Conservation (phyloP, 306 rosid species). For the Ochetophila trinervis region DNA sequence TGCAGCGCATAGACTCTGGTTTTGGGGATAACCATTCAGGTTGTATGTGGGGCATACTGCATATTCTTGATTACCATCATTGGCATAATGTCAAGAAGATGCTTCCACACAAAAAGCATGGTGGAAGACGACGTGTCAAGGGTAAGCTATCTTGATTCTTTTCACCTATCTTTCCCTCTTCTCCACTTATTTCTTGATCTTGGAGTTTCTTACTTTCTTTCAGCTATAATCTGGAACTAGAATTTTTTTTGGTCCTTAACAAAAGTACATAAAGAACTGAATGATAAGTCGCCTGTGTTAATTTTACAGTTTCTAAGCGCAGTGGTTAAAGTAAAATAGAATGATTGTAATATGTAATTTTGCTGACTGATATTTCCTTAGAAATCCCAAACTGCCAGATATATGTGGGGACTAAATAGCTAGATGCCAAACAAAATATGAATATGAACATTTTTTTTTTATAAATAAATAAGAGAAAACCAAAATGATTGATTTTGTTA, state of each 20-base stretch:
- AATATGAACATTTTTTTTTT: no score
- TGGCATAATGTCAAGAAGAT: conserved; percentile 65
- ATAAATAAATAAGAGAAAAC: no score
- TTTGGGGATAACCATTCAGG: conserved; percentile 47
- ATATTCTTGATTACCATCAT: conserved; percentile 57
- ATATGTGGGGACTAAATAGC: no score
- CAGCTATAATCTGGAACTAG: no score
- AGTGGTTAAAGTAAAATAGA: background rate
- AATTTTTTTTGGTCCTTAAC: background rate
- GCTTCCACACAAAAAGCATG: conserved; percentile 43
- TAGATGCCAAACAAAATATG: no score
- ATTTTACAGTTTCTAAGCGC: background rate
- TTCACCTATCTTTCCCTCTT: background rate
- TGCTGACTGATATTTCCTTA: no score
- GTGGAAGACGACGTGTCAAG: conserved; percentile 40
- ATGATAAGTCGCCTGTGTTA: background rate
- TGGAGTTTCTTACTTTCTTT: background rate
- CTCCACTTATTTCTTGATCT: background rate
- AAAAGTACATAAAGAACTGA: background rate
- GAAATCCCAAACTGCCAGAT: background rate
- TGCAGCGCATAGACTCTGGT: conserved; percentile 38
- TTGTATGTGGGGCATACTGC: conserved; percentile 66
- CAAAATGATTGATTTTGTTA: no score
- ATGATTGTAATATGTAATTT: background rate
- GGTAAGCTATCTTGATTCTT: conserved; percentile 35